Conservation (phyloP, 2,329 filamentous ascomycete species). For the Fusarium redolens region DNA sequence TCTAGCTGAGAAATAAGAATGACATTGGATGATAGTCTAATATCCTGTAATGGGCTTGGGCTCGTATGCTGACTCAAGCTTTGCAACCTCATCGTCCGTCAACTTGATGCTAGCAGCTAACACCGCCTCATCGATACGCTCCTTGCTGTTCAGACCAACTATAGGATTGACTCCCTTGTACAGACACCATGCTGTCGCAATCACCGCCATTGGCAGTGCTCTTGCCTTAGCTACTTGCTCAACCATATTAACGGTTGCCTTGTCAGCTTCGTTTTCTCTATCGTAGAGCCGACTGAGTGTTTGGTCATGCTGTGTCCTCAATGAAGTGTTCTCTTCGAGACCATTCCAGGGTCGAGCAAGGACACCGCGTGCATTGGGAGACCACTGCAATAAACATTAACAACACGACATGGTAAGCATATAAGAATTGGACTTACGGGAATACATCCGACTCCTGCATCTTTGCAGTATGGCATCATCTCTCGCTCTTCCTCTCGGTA, state of each 20-base stretch:
- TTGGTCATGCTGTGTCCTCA: background rate
- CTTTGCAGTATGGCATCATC: slow-evolving; percentile 51
- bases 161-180: background rate
- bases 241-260: background rate
- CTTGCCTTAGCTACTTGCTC: background rate
- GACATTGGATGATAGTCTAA: fast-evolving
- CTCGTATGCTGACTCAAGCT: background rate
- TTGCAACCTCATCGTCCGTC: background rate
- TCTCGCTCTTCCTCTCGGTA: slow-evolving; percentile 70
- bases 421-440: fast-evolving
- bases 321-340: background rate
- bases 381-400: background rate
- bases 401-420: fast-evolving
- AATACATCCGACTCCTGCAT: background rate
- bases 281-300: background rate
- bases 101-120: background rate
- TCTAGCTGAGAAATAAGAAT: fast-evolving
- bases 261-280: background rate
- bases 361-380: background rate
- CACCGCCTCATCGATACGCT: background rate
- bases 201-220: background rate
- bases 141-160: background rate
- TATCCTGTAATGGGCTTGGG: background rate
- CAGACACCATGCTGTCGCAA: background rate
- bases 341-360: background rate